Conservation (phyloP, 495 filamentous ascomycete genomes). For the Penicillium malachiteum region DNA sequence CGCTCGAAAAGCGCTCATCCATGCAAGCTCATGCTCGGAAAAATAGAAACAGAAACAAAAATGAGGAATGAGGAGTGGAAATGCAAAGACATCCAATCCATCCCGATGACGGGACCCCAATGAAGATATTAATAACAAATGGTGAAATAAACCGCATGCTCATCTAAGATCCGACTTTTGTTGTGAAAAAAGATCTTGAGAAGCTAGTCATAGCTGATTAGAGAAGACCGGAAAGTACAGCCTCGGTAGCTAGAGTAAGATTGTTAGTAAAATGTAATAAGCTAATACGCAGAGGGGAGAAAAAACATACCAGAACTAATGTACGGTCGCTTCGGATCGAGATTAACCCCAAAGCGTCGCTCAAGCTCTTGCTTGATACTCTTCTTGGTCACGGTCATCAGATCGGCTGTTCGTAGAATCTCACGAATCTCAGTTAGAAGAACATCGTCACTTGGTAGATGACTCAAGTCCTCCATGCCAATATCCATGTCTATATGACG, state of each 20-base stretch:
- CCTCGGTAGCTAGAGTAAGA: slow-evolving; percentile 62
- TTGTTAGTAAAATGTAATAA: slow-evolving; percentile 36
- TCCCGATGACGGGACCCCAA: too few species aligned
- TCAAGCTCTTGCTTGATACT: slow-evolving; percentile 93
- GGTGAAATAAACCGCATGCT: slow-evolving; percentile 1
- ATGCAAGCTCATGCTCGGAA: slow-evolving; percentile 17
- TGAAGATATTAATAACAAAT: slow-evolving; percentile 16
- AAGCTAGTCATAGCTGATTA: slow-evolving; percentile 28
- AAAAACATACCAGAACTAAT: slow-evolving; percentile 80
- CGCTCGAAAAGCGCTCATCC: slow-evolving; percentile 23
- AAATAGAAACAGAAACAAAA: slow-evolving; percentile 4
- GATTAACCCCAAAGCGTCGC: slow-evolving; percentile 73
- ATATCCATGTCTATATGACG: slow-evolving; percentile 63
- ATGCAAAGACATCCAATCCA: too few species aligned
- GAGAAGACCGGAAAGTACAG: slow-evolving; percentile 67
- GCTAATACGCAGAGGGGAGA: slow-evolving; percentile 3
- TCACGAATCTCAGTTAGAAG: slow-evolving; percentile 91
- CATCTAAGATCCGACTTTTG: background rate
- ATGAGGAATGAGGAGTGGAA: slow-evolving; percentile 1
- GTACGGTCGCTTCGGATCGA: slow-evolving; percentile 82
- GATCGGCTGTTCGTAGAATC: slow-evolving; percentile 83
- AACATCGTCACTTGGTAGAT: slow-evolving; percentile 82
- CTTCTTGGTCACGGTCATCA: slow-evolving; percentile 99
- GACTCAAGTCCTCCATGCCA: slow-evolving; percentile 66
- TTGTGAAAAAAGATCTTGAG: background rate